Conservation (phyloP, 179 eudicot genomes). For the Sideroxylon spinosum region DNA sequence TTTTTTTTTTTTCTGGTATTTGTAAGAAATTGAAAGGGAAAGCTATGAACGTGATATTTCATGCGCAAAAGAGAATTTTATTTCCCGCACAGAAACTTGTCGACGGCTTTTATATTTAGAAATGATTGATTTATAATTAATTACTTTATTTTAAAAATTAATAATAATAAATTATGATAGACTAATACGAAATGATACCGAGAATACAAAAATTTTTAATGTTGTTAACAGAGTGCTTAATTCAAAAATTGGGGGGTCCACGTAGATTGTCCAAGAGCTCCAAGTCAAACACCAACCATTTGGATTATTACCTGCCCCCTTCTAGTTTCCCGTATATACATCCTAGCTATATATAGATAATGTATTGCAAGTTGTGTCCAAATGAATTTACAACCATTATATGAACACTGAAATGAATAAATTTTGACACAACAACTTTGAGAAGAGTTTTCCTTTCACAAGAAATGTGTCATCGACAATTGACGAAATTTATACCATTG, state of each 20-base stretch:
- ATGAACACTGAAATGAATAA: neutral
- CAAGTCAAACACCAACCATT: conserved; percentile 29
- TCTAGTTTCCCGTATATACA: too few relatives aligned
- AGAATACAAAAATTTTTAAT: neutral
- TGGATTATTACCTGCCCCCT: conserved; percentile 28
- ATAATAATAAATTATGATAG: too few relatives aligned
- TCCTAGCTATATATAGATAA: neutral
- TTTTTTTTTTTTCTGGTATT: too few relatives aligned
- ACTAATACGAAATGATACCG: neutral
- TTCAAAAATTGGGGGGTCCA: conserved; percentile 15
- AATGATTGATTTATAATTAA: too few relatives aligned
- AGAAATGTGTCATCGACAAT: neutral
- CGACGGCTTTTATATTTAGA: too few relatives aligned
- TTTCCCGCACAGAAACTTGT: too few relatives aligned
- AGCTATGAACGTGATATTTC: too few relatives aligned
- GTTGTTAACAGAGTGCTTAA: too few relatives aligned
- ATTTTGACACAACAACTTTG: neutral
- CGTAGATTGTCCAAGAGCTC: conserved; percentile 12
- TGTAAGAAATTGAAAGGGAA: too few relatives aligned
- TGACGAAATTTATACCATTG: conserved; percentile 9
- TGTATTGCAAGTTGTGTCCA: neutral
- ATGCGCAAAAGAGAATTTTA: too few relatives aligned
- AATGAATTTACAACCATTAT: neutral
- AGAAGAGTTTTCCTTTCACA: neutral
- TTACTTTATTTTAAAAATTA: too few relatives aligned